These are phyloP conservation scores for Medicago truncatula DNA, from an alignment of 306 rosid species.

Conservation along the genomic window DNA sequence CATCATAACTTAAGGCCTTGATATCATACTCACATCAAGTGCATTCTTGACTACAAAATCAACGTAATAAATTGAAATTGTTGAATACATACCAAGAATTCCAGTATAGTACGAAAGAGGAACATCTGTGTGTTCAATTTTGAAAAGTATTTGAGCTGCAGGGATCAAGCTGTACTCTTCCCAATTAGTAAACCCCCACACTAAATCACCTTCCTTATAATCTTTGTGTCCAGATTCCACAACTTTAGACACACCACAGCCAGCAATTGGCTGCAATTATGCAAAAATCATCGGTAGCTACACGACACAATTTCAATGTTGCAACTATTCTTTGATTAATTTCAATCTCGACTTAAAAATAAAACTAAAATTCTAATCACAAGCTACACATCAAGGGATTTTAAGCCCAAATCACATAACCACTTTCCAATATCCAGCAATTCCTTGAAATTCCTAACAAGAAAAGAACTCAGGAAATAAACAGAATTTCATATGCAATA, in stretches of 20 bases:
- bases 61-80: slow-evolving; percentile 1
- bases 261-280: slow-evolving; percentile 37
- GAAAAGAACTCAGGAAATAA: neutral
- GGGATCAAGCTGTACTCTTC: slow-evolving; percentile 44
- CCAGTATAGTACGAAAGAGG: slow-evolving; percentile 50
- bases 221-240: slow-evolving; percentile 43
- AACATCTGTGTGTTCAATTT: slow-evolving; percentile 42
- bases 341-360: neutral
- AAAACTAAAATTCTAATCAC: neutral
- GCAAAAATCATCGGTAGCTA: neutral
- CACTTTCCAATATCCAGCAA: slow-evolving; percentile 7
- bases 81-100: slow-evolving; percentile 47
- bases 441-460: neutral
- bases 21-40: neutral
- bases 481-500: neutral
- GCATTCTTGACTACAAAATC: neutral
- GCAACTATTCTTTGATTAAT: neutral
- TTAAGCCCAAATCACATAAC: neutral
- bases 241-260: slow-evolving; percentile 46
- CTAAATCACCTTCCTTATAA: slow-evolving; percentile 46
- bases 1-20: neutral
- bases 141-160: slow-evolving; percentile 42
- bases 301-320: neutral
- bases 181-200: slow-evolving; percentile 46
- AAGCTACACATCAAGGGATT: neutral